Base-by-base conservation (phyloP, 352 stramenopile species). In the Phytopythium montanum region DNA sequence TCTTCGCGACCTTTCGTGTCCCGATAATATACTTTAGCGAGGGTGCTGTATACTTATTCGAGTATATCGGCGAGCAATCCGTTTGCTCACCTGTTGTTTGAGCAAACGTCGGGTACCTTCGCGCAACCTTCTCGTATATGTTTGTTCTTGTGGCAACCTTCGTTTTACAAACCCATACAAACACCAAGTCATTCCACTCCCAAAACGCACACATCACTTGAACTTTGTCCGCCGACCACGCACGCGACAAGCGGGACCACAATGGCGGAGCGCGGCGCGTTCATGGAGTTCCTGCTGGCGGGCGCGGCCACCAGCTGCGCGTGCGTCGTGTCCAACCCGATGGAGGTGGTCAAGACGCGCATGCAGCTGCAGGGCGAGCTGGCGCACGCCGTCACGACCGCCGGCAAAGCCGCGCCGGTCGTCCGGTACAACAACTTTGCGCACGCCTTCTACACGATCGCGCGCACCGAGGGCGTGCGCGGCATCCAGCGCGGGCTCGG, bases 341-440 rank as follows among this genome's bases (percentile, higher is more conserved):
- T 95, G 84, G 86, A 95, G 65, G 85, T 94, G 45, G 78, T 95
- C 61, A 95, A 95, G 79, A 95, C 86, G 56, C 86, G 86, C 61
- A 94, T 95, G 86, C 86, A 95, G 70, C 66, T 95, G 38, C 86
- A 95, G 69, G 86, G 85, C 19, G 86, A 95, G 60, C 73, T 95
- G 28, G 75, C 83, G 19, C 73, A 76, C 55, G 79, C 75, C 36
- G 69, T 78, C 10, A 56, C 56, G 3, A 62, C 69, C 12, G 46
- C 31, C 18, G 19, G 25, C 14, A n/a, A n/a, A n/a, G 16, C 45
- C 5, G 69, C 60, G 21, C 74, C 73, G 3, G 70, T 70, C n/a
- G 68, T 91, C 52, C 80, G 75, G 51, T 95, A 94, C 68, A 78
- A 81, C 62, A 94, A 93, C 66, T 92, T 93, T 53, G 78, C 75